Conservation (phyloP, 176 grass and related monocot species). For the Chloris gayana region DNA sequence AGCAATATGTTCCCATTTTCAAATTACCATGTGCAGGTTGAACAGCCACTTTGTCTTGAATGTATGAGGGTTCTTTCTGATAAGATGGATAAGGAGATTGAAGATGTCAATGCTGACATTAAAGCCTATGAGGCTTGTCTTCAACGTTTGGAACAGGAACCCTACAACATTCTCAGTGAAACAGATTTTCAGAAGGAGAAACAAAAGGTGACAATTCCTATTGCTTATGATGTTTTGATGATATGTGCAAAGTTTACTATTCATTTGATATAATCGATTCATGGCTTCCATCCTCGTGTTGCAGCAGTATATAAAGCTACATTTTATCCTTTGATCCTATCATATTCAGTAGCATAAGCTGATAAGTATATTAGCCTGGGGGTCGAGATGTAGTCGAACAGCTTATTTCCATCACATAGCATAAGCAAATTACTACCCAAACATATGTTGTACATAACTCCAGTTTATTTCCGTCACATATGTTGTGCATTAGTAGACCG, state of each 20-base stretch:
- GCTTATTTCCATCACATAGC: neutral
- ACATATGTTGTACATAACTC: neutral
- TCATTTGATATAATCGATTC: too few relatives aligned
- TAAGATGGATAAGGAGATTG: constrained; percentile 94
- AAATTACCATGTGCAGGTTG: constrained; percentile 54
- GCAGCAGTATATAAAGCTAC: neutral
- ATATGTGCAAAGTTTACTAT: neutral
- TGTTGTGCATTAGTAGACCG: neutral
- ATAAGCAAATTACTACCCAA: neutral
- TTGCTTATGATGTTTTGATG: constrained; percentile 7
- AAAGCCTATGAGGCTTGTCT: constrained; percentile 90
- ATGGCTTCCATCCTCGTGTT: neutral
- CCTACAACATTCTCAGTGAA: constrained; percentile 72
- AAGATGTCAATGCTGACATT: constrained; percentile 84
- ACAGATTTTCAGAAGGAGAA: constrained; percentile 81
- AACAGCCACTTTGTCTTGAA: constrained; percentile 94
- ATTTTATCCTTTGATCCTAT: constrained; percentile 25
- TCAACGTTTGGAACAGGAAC: constrained; percentile 67
- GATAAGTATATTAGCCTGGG: neutral
- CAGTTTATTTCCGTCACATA: neutral
- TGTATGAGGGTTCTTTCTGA: constrained; percentile 93
- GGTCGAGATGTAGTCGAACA: neutral
- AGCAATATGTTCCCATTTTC: neutral
- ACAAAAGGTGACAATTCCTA: constrained; percentile 60
- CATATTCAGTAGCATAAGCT: neutral